phyloP scores from a whole-genome alignment of 176 grass and related monocot genomes.

The Hsuehochloa calcarea region DNA sequence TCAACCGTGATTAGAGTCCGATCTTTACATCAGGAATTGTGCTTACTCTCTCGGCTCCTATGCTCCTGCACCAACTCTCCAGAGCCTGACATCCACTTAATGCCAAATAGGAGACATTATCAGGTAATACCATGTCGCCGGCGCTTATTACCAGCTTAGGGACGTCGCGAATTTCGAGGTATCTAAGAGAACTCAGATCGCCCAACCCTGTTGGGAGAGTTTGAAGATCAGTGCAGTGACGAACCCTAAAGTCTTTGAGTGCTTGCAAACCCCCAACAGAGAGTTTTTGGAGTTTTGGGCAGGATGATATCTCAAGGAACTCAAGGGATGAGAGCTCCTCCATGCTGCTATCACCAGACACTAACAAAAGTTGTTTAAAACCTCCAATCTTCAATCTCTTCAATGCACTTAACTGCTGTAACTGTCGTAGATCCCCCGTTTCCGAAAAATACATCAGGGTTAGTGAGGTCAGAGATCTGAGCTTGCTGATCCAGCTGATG shows the following conservation, averaged over 20 bases:
- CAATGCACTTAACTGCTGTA: background rate
- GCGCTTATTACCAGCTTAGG: background rate
- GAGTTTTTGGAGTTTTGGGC: background rate
- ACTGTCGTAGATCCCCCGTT: background rate
- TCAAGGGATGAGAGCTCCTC: slow-evolving; percentile 9
- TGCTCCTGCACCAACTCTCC: background rate
- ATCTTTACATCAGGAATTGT: slow-evolving; percentile 8
- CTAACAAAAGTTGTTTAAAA: background rate
- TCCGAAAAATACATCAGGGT: background rate
- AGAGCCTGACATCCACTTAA: slow-evolving; percentile 15
- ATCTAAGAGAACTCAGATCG: background rate
- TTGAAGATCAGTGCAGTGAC: background rate
- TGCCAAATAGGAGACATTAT: background rate
- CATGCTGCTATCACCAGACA: background rate
- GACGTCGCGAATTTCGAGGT: slow-evolving; percentile 11
- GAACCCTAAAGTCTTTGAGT: slow-evolving; percentile 27
- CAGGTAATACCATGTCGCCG: background rate
- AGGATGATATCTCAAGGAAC: slow-evolving; percentile 27
- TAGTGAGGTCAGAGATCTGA: slow-evolving; percentile 20
- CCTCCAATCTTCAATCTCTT: slow-evolving; percentile 28
- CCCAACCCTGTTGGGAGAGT: slow-evolving; percentile 2
- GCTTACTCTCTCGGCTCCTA: background rate
- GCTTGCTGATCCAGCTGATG: slow-evolving; percentile 10
- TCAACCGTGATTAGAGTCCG: background rate
- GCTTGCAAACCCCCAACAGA: background rate